Evolutionary conservation across 441 rosid genomes (phyloP), one percentile per base, ranked within the genome.

Genomic region (Eutrema salsugineum): DNA sequence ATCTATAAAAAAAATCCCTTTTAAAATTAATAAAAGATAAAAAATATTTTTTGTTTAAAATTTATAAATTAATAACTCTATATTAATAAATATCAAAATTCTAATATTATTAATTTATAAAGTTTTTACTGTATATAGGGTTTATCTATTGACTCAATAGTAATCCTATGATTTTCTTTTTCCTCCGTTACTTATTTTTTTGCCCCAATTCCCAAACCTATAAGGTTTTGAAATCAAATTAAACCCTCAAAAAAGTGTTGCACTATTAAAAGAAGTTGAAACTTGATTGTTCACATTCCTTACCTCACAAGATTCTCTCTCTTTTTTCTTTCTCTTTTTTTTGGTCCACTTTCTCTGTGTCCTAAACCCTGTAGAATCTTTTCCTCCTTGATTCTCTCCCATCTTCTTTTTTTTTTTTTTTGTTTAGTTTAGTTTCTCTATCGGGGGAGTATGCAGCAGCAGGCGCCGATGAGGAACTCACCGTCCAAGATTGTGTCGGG

Each of bases 391-490:
- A 38, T 38, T 39, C 33, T 38, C 33, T 3, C 47, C 63, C 28
- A 11, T 56, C 46, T 11, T 19, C 4, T 36, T 35, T 12, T n/a
- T n/a, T n/a, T n/a, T n/a, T n/a, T n/a, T n/a, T n/a, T n/a, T n/a
- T n/a, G n/a, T n/a, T n/a, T n/a, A n/a, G 27, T 24, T 49, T 19
- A 49, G 22, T 14, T 54, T 16, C 33, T n/a, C 65, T 22, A 30
- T 30, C 66, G 44, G n/a, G 9, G 47, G 28, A 16, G 28, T 20
- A 49, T 49, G 32, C 44, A 28, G 17, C 20, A 17, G 28, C 42
- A 56, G 50, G 2, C 46, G 10, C 42, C 60, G 66, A 76, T 62
- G 75, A 75, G 75, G 14, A 69, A 30, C 79, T 68, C 79, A 16
- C 78, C 78, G 58, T 36, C 69, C 2, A 70, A 76, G 55, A 48